Base-by-base conservation (phyloP, 768 basidiomycete species). In the Russula sp. region DNA sequence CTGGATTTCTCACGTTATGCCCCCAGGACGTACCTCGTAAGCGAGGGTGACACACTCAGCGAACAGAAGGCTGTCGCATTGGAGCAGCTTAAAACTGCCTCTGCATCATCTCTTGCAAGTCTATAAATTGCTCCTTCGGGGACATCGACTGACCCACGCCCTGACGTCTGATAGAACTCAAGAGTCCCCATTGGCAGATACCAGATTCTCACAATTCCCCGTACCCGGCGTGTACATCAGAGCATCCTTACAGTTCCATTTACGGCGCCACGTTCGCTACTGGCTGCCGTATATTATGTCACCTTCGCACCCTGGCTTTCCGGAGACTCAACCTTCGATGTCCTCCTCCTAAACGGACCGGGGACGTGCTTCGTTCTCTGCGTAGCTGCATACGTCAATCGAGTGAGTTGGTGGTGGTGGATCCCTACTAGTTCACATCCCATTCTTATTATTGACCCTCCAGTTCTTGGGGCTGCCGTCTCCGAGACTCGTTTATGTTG, bases 321-420 rank as follows among this genome's bases (percentile, higher is more conserved):
- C 29, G 69, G 65, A 42, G 66, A 53, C 9, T 50, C 75, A 4
- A 83, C 85, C 68, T 81, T 85, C 32, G 93, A 98, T 60, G 75
- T 92, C 34, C 76, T 99, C 52, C 75, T 99, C 54, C 73, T 98
- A 34, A 98, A 98, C 72, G 97, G 97, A 1, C 97, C 97, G 0
- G 96, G 97, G 16, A 98, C 96, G 7, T 95, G 92, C 70, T 83
- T 95, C 38, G 76, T 87, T 6, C 77, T 98, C 7, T 91, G 88
- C 60, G 61, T 81, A 16, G 84, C 88, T 0, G 80, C 84, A 14
- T 86, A 84, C 69, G 59, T 92, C 46, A 87, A 87, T 66, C 84
- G 82, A 73, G 93, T 90, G 70, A 67, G 83, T 75, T 14, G 5
- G 6, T 59, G 49, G 41, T 14, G 5, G 6, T 58, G 49, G 41